phyloP scores from a whole-genome alignment of 257 asterid genomes.

The Linaria vulgaris region DNA sequence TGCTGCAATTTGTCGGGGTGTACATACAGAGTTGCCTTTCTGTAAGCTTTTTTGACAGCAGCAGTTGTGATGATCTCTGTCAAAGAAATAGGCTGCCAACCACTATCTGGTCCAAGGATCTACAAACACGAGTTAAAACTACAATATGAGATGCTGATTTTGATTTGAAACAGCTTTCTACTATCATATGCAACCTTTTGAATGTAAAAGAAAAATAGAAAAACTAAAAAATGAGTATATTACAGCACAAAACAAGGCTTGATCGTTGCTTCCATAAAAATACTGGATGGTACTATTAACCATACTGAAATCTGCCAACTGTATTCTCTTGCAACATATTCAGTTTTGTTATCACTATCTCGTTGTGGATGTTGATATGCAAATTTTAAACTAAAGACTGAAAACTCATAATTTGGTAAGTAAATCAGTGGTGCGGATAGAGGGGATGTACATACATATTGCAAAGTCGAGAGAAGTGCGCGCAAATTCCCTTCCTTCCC shows the following conservation, averaged over 20 bases:
- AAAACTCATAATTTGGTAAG: neutral
- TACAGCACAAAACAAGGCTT: neutral
- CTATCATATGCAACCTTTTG: neutral
- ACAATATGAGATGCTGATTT: slow-evolving; percentile 16
- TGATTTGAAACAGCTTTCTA: neutral
- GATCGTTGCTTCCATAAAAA: neutral
- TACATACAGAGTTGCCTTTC: slow-evolving; percentile 90
- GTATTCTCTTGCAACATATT: neutral
- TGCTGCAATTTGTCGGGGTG: slow-evolving; percentile 99
- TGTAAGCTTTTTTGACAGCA: slow-evolving; percentile 90
- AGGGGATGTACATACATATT: slow-evolving; percentile 60
- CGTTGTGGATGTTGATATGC: slow-evolving; percentile 16
- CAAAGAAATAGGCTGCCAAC: slow-evolving; percentile 86
- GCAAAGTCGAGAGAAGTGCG: slow-evolving; percentile 95
- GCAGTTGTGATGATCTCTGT: slow-evolving; percentile 78
- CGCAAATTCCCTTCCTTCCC: slow-evolving; percentile 97
- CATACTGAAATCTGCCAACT: no score
- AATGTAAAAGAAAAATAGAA: neutral
- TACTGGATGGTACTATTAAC: neutral
- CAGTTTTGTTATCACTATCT: neutral
- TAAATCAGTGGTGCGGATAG: neutral
- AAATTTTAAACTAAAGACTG: slow-evolving; percentile 6
- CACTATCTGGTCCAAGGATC: slow-evolving; percentile 87
- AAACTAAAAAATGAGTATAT: neutral
- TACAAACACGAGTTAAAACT: slow-evolving; percentile 30